Evolutionary conservation across 73 alveolate genomes (phyloP), one percentile per base, ranked within the genome.

Genomic region (Uronychia setigera): DNA sequence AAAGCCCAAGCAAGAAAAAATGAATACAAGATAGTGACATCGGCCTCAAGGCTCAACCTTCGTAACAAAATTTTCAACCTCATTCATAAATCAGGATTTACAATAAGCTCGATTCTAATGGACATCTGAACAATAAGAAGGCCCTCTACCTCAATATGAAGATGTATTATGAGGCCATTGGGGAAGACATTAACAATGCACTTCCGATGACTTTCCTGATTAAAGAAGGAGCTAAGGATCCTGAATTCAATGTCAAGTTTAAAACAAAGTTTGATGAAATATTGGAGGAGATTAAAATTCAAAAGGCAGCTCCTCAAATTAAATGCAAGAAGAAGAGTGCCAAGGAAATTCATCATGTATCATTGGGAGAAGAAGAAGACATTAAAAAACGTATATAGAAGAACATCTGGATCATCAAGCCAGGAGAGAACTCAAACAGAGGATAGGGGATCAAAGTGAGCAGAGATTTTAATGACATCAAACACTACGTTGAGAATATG

Each of bases 361-460:
- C 67, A 46, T 46, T 11, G 67, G 5, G n/a, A 46, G 67, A 11
- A 19, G 67, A 46, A 19, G 19, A 46, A 19, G 5, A 5, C 19
- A 5, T 19, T 19, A 5, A 46, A 19, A 46, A 46, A 46, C 80
- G 31, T 26, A 33, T 31, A 79, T 76, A 31, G 11, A 59, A 75
- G 5, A 88, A 83, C 82, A 57, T 91, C 31, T 91, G 96, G 94
- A 91, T 91, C 28, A 74, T 91, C 27, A 91, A 91, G 35, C 96
- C 96, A 0, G 96, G 96, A 13, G 96, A 91, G 80, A 82, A 80
- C 46, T 80, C 96, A 29, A 91, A 91, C 74, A 87, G 96, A 91
- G 96, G 96, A 1, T 76, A 81, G 60, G 96, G 96, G 35, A 91
- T 91, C 31, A 79, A 58, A 29, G 88, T 91, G 5, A 80, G 93